Base-by-base conservation (phyloP, 2,329 filamentous ascomycete genomes). In the Talaromyces pinophilus region DNA sequence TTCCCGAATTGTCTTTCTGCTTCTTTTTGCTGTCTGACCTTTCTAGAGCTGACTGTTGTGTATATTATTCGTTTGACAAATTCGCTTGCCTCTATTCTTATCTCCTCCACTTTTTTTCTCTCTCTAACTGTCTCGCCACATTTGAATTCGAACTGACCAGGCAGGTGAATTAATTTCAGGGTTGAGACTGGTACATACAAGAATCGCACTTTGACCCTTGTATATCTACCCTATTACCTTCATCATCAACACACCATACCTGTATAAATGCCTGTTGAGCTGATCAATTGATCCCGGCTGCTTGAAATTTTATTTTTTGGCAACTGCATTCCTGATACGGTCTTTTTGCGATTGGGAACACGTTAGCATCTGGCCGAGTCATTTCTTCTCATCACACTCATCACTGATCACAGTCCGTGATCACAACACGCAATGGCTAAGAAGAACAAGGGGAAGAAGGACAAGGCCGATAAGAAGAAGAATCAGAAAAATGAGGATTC, bases 1-100 rank as follows among this genome's bases (percentile, higher is more conserved):
- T 74, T 69, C 72, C 70, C 66, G 64, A 73, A 72, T 69, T 66
- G 73, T 72, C 72, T 72, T 66, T 71, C 69, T 73, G 70, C 72
- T 70, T 71, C 30, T 46, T 33, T 19, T 62, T 69, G 67, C 64
- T 64, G 63, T 63, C 65, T 67, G 68, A 67, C 69, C 66, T 69
- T 65, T 66, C 67, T 52, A 19, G 64, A 59, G 40, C 50, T 33
- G 19, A 59, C 69, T 69, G 69, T 74, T 73, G 75, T 77, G 76
- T 72, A 73, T 71, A 66, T 68, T 70, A 68, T 61, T 69, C 59
- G 77, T 78, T 77, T 73, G 75, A 42, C 38, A 17, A 46, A 42
- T 17, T 17, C 8, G 22, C n/a, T 35, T 11, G 25, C 57, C 25
- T 63, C 48, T 28, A 62, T 62, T 63, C 22, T 55, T 42, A 59